These are phyloP conservation scores for Fusarium devonianum DNA, from an alignment of 2,329 filamentous ascomycete genomes.

Conservation along the genomic window DNA sequence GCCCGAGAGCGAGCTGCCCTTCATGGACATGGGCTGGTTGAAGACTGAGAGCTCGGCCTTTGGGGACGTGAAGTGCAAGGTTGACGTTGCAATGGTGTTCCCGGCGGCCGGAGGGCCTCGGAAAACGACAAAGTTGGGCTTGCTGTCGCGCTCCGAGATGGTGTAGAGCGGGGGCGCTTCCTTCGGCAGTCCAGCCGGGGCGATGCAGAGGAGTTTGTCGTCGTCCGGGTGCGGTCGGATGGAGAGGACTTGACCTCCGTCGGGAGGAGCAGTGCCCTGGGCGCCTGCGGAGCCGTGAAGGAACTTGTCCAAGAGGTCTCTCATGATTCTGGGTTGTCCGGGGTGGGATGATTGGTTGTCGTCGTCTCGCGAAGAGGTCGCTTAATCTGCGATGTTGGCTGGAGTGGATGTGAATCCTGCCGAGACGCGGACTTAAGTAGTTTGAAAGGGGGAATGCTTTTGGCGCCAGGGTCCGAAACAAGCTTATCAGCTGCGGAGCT, in stretches of 20 bases:
- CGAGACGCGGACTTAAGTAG: background rate
- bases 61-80: constrained; percentile 26
- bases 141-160: constrained; percentile 17
- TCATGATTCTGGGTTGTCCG: constrained; percentile 4
- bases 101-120: constrained; percentile 21
- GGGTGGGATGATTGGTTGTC: background rate
- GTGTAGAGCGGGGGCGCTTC: constrained; percentile 33
- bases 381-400: background rate
- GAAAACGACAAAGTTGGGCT: constrained; percentile 28
- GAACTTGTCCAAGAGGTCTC: constrained; percentile 24
- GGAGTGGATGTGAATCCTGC: background rate
- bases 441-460: background rate
- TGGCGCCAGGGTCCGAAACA: background rate
- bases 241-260: constrained; percentile 17
- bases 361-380: background rate
- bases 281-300: constrained; percentile 14
- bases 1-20: constrained; percentile 21
- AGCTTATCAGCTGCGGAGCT: too few species aligned
- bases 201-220: constrained; percentile 15
- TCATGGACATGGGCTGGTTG: constrained; percentile 31
- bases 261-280: constrained; percentile 3
- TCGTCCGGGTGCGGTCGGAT: constrained; percentile 16
- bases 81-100: constrained; percentile 29
- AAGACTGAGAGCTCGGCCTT: constrained; percentile 29
- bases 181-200: constrained; percentile 19